Conservation (phyloP, 768 basidiomycete species). For the Naematelia aurantialba region DNA sequence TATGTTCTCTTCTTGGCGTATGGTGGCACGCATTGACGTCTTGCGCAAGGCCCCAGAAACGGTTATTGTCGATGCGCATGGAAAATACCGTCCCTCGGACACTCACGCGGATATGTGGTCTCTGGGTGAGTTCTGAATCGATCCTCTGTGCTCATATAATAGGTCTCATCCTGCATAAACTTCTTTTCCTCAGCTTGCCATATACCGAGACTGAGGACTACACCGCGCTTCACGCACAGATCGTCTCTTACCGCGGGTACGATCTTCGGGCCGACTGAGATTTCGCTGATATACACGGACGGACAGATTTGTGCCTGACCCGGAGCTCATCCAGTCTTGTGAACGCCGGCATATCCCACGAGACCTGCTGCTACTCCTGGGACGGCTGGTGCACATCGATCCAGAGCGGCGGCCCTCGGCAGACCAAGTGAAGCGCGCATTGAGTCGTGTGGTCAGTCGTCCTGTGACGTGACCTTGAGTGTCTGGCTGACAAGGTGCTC, state of each 20-base stretch:
- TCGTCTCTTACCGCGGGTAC: constrained; percentile 70
- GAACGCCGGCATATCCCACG: constrained; percentile 69
- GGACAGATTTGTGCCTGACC: constrained; percentile 57
- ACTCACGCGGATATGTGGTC: constrained; percentile 97
- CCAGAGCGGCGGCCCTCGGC: constrained; percentile 66
- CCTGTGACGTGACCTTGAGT: neutral
- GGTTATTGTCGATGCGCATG: constrained; percentile 63
- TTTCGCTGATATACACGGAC: neutral
- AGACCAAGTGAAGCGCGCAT: constrained; percentile 66
- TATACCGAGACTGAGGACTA: constrained; percentile 70
- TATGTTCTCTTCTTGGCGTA: constrained; percentile 1
- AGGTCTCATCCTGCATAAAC: constrained; percentile 83
- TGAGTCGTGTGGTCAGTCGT: constrained; percentile 66
- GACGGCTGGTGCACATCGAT: constrained; percentile 63
- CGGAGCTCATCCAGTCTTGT: constrained; percentile 59
- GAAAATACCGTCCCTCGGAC: constrained; percentile 66
- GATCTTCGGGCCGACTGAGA: constrained; percentile 21
- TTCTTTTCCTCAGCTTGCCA: constrained; percentile 84
- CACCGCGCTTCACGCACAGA: constrained; percentile 67
- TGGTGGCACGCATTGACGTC: neutral
- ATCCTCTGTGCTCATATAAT: neutral
- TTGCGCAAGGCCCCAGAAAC: constrained; percentile 67
- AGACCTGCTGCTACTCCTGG: constrained; percentile 67
- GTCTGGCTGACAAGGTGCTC: neutral
- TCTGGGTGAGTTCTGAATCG: constrained; percentile 63